Evolutionary conservation across 1,139 yeast species (phyloP), one percentile per base, ranked within the genome.

Genomic region (Kurtzmaniella quercitrusa): DNA sequence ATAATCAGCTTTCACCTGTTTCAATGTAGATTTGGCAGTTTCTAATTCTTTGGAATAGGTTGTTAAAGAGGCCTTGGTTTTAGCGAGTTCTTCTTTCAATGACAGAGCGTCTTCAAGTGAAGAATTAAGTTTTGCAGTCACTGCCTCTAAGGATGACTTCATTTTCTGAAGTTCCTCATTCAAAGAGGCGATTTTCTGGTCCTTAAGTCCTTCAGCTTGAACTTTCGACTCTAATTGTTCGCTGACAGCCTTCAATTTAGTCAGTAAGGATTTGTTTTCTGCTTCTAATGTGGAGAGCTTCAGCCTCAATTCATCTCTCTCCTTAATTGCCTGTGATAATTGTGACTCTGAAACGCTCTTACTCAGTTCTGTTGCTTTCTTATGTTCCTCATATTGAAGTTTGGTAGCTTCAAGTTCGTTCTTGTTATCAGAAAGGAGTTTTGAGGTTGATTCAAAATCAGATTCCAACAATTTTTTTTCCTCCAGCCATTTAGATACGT

Each of bases 211-310:
- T n/a, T 36, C 27, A 11, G 11, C 16, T 21, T 36, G 9, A 19
- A 2, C 5, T 10, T 25, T 36, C 10, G 3, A 6, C 3, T 36
- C 25, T 3, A 14, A 15, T 36, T 36, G 16, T 19, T 36, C 19
- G 27, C n/a, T 57, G 61, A n/a, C 76, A 70, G 51, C 69, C 76
- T 40, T 72, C 76, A 8, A 75, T 64, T 49, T 76, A 78, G 45
- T 12, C 38, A 12, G 18, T 6, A 36, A 21, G 19, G 38, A 19
- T 36, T 6, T 12, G 14, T 5, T 17, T 17, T 31, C 37, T 21
- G 19, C 17, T 14, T 38, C 34, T 25, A 27, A 34, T 5, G 31
- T 19, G 18, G 6, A 12, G 9, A 25, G 14, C 7, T 38, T 25
- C 15, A 25, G 9, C 25, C 7, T 27, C 37, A 34, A 34, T 6